Evolutionary conservation across 495 filamentous ascomycete species (phyloP).

Genomic region (Xylaria bambusicola): DNA sequence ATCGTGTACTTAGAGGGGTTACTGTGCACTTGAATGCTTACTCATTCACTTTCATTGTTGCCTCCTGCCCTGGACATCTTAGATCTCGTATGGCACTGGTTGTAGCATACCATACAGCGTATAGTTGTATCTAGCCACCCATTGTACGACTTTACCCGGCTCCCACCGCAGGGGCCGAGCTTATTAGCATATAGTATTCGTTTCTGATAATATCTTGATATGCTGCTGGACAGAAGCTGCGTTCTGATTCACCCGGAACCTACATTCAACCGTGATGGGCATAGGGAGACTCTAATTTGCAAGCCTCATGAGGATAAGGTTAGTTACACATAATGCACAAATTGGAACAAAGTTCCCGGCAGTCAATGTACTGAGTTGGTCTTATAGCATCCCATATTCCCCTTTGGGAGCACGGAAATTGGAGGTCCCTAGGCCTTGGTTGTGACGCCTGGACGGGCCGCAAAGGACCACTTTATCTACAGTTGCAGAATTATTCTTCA

Average conservation of each 20-base stretch:
- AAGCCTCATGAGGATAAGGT: not conserved
- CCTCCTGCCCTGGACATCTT: not conserved
- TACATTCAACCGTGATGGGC: not conserved
- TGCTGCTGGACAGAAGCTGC: not conserved
- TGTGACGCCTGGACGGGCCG: conserved; percentile 11
- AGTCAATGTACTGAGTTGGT: not conserved
- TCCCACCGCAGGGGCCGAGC: not conserved
- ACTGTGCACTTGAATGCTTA: too few relatives aligned
- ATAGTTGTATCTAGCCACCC: not conserved
- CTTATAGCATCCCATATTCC: not conserved
- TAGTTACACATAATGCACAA: conserved; percentile 6
- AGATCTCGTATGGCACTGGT: not conserved
- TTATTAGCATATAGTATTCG: not conserved
- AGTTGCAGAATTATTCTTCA: not conserved
- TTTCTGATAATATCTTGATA: not conserved
- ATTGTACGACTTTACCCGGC: conserved; percentile 11
- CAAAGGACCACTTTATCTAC: conserved; percentile 2
- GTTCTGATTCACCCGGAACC: not conserved
- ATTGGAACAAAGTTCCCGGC: not conserved
- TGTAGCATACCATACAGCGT: not conserved
- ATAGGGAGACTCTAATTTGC: not conserved
- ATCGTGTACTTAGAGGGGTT: too few relatives aligned
- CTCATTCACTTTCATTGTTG: too few relatives aligned
- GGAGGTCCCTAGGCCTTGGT: not conserved
- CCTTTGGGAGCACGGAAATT: not conserved